Base-by-base conservation (phyloP, 2,329 filamentous ascomycete genomes). In the Tolypocladium cylindrosporum region DNA sequence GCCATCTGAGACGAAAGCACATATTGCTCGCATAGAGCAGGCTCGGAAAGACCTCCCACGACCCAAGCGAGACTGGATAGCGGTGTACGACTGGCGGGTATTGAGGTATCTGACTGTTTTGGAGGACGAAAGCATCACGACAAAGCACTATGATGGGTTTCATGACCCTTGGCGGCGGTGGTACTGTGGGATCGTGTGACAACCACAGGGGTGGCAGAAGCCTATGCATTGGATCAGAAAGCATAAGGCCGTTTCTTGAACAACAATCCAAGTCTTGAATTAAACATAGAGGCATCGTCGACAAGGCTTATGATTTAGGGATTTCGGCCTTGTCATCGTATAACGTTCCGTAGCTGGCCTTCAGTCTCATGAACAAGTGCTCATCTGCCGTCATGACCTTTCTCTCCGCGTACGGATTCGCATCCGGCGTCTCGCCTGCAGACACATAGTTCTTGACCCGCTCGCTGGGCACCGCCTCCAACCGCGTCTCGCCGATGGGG, bases 381-480 rank as follows among this genome's bases (percentile, higher is more conserved):
- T 87, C 82, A 62, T 81, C 77, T 1, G 85, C 85, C 1, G 84
- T 88, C 67, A 88, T 70, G 2, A 83, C 79, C 68, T 78, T 81
- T 55, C 76, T 76, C 63, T 79, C 76, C 0, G 77, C 76, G 64
- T 80, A 78, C 1, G 77, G 78, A 56, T 81, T 81, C 42, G 65
- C 66, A 48, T 72, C 69, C 0, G 65, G 59, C 11, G 64, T 61
- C 31, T 65, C 68, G 24, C 66, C 68, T 0, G 67, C 64, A 45
- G 70, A 73, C 40, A 69, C 69, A 56, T 75, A 77, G 56, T 66
- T 70, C 63, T 67, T 72, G 4, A 88, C 83, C 53, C 78, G 71
- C 60, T 80, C 75, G 67, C 85, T 88, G 10, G 85, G 85, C 52
- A 88, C 83, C 1, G 81, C 72, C 54, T 77, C 77, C 55, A 89